Percentiles rank a stretch among this genome's conserved stretches.
phyloP scores from a whole-genome alignment of 2,329 filamentous ascomycete species.

The Diaporthe batatas region DNA sequence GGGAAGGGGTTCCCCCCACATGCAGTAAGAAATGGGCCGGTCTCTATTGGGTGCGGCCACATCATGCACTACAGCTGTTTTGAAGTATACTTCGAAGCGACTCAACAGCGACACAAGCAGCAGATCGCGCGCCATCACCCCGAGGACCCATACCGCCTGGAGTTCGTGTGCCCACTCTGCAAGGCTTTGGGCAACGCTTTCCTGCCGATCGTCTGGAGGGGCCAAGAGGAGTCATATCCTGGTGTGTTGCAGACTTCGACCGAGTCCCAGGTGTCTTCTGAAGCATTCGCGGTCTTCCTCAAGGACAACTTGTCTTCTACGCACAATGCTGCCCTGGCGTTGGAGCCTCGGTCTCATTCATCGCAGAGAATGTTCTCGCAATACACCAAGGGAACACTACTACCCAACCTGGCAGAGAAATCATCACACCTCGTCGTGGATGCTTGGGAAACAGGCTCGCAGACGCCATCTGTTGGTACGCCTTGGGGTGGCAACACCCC shows the following conservation, averaged over 20 bases:
- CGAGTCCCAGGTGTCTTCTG: conserved; percentile 46
- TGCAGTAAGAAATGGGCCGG: conserved; percentile 77
- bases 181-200: conserved; percentile 97
- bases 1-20: conserved; percentile 88
- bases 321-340: background rate
- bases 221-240: conserved; percentile 86
- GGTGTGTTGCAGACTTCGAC: conserved; percentile 73
- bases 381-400: conserved; percentile 56
- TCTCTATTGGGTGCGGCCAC: conserved; percentile 93
- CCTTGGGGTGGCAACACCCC: conserved; percentile 56
- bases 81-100: conserved; percentile 89
- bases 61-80: conserved; percentile 99
- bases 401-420: conserved; percentile 56
- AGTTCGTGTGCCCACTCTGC: conserved; percentile 96
- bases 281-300: conserved; percentile 75
- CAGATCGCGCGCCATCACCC: conserved; percentile 97
- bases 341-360: background rate
- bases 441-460: conserved; percentile 57
- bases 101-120: conserved; percentile 84
- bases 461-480: conserved; percentile 54
- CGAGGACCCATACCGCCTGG: conserved; percentile 81
- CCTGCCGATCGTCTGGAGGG: conserved; percentile 94
- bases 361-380: conserved; percentile 53
- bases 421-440: conserved; percentile 54
- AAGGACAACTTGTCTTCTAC: conserved; percentile 40